Conservation (phyloP, 345 rosid genomes). For the Kernera saxatilis region DNA sequence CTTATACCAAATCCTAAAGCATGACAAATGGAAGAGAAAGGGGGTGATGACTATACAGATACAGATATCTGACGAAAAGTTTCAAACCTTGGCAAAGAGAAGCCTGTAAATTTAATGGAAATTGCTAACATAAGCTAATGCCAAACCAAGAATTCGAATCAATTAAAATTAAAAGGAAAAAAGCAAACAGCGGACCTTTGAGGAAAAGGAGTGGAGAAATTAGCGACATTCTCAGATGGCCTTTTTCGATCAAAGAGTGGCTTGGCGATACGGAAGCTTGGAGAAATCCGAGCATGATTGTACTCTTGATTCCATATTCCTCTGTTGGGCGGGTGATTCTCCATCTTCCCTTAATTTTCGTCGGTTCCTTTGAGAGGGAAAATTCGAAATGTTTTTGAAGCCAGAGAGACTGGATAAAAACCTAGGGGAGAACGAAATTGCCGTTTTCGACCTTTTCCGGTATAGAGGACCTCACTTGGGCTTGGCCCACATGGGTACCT, state of each 20-base stretch:
- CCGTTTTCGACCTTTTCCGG: neutral
- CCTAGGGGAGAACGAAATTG: neutral
- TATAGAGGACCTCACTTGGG: neutral
- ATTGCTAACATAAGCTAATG: neutral
- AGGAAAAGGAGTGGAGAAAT: slow-evolving; percentile 19
- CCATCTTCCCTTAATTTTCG: slow-evolving; percentile 12
- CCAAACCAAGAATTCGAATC: neutral
- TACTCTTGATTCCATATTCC: slow-evolving; percentile 24
- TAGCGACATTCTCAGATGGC: slow-evolving; percentile 23
- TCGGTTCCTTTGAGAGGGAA: slow-evolving; percentile 23
- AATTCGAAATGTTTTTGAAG: slow-evolving; percentile 5
- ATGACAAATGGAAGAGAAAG: neutral
- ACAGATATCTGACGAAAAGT: neutral
- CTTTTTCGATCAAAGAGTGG: slow-evolving; percentile 68
- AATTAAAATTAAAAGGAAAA: neutral
- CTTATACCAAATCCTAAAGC: neutral
- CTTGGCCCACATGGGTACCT: neutral
- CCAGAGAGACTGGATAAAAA: neutral
- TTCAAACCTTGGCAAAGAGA: neutral
- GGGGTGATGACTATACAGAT: neutral
- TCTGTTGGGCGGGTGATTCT: slow-evolving; percentile 35
- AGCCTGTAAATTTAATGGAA: neutral
- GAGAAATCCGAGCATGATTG: slow-evolving; percentile 44
- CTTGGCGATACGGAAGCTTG: slow-evolving; percentile 57
- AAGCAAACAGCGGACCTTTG: slow-evolving; percentile 29